Conservation (phyloP, 495 filamentous ascomycete genomes). For the Penicillium daleae region DNA sequence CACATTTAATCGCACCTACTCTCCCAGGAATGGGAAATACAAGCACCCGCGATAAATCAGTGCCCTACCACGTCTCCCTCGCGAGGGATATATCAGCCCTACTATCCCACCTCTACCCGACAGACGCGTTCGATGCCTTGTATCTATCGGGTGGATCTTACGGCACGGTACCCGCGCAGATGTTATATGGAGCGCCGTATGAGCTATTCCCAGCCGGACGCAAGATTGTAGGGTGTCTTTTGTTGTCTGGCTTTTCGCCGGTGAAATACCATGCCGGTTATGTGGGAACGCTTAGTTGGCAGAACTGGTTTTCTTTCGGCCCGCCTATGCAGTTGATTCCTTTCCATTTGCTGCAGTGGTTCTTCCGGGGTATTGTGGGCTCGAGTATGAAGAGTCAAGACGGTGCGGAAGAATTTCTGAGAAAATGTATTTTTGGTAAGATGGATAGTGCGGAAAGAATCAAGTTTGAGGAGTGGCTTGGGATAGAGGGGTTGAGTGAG, state of each 20-base stretch:
- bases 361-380: conserved; percentile 2
- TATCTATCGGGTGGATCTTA: conserved; percentile 14
- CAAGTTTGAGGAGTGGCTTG: not conserved
- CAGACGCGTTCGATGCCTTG: conserved; percentile 7
- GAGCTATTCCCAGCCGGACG: conserved; percentile 12
- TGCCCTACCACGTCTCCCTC: conserved; percentile 9
- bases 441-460: not conserved
- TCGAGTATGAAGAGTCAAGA: not conserved
- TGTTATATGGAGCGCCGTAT: conserved; percentile 14
- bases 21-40: conserved; percentile 9
- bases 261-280: conserved; percentile 6
- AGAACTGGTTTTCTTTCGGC: conserved; percentile 11
- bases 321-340: conserved; percentile 4
- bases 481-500: not conserved
- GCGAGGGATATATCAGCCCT: conserved; percentile 10
- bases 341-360: conserved; percentile 6
- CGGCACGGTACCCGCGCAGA: conserved; percentile 11
- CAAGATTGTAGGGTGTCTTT: conserved; percentile 10
- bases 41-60: conserved; percentile 10
- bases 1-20: conserved; percentile 8
- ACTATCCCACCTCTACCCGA: conserved; percentile 4
- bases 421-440: not conserved
- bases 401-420: conserved; percentile 1
- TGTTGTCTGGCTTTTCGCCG: conserved; percentile 8
- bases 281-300: conserved; percentile 8